phyloP scores from a whole-genome alignment of 1,139 yeast species.

The Debaryomyces sp. region DNA sequence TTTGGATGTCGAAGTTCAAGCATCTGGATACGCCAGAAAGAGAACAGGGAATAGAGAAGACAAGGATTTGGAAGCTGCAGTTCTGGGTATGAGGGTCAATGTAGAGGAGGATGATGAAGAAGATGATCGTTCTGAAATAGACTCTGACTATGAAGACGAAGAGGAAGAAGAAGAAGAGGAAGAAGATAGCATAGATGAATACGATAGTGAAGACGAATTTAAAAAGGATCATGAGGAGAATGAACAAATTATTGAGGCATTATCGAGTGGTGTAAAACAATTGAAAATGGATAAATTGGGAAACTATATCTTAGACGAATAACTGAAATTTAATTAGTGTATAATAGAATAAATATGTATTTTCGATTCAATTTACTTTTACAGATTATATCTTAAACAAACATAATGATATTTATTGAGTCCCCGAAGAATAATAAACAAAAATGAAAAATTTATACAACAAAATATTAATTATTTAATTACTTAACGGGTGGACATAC shows the following conservation, averaged over 20 bases:
- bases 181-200: slow-evolving; percentile 26
- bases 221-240: slow-evolving; percentile 56
- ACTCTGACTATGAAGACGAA: slow-evolving; percentile 30
- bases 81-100: slow-evolving; percentile 59
- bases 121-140: slow-evolving; percentile 27
- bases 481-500: slow-evolving; percentile 95
- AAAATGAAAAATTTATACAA: slow-evolving; percentile 23
- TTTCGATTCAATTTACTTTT: background rate
- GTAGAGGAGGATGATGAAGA: slow-evolving; percentile 36
- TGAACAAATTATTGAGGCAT: slow-evolving; percentile 71
- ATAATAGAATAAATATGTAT: slow-evolving; percentile 2
- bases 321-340: slow-evolving; percentile 1
- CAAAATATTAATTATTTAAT: slow-evolving; percentile 18
- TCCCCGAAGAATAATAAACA: slow-evolving; percentile 23
- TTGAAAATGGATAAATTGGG: slow-evolving; percentile 81
- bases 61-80: slow-evolving; percentile 75
- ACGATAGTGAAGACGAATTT: slow-evolving; percentile 36
- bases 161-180: slow-evolving; percentile 22
- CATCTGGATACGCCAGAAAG: slow-evolving; percentile 87
- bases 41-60: slow-evolving; percentile 52
- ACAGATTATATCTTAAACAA: slow-evolving; percentile 1
- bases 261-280: slow-evolving; percentile 59
- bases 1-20: slow-evolving; percentile 82
- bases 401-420: slow-evolving; percentile 19
- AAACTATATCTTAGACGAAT: slow-evolving; percentile 65